Evolutionary conservation across 2,329 filamentous ascomycete species (phyloP).

Genomic region (Phyllosticta citribraziliensis): DNA sequence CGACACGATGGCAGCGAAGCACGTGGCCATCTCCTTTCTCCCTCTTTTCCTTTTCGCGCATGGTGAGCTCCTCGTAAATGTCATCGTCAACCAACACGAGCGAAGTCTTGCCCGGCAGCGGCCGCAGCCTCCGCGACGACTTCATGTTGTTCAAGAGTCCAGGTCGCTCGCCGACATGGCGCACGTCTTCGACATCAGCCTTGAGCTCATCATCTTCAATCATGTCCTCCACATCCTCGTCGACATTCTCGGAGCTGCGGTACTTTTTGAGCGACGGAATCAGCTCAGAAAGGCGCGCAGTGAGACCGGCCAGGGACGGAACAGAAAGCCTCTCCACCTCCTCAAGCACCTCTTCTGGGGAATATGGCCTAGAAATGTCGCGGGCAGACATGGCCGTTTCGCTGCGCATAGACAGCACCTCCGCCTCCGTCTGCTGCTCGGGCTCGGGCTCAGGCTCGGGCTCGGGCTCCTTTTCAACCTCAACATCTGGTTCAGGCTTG

Average conservation of each 20-base stretch:
- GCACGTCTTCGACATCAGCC: slow-evolving; percentile 4
- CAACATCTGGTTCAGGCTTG: not conserved
- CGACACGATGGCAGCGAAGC: not conserved
- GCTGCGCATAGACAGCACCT: not conserved
- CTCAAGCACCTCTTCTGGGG: slow-evolving; percentile 31
- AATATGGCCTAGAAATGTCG: slow-evolving; percentile 21
- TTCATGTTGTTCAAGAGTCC: slow-evolving; percentile 16
- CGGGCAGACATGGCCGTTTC: not conserved
- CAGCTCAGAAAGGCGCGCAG: slow-evolving; percentile 36
- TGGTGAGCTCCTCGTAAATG: slow-evolving; percentile 23
- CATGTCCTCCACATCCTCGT: slow-evolving; percentile 16
- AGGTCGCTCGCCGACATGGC: slow-evolving; percentile 4
- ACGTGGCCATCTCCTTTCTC: not conserved
- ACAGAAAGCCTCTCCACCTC: slow-evolving; percentile 38
- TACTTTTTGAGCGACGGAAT: slow-evolving; percentile 34
- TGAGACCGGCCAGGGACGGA: slow-evolving; percentile 36
- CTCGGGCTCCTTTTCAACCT: not conserved
- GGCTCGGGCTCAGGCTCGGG: not conserved
- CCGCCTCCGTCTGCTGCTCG: not conserved
- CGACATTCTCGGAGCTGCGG: slow-evolving; percentile 25
- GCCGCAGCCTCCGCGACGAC: slow-evolving; percentile 25
- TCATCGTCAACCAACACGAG: slow-evolving; percentile 26
- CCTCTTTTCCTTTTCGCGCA: slow-evolving; percentile 15
- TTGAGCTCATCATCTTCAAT: slow-evolving; percentile 6
- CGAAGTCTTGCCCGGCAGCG: slow-evolving; percentile 23